Base-by-base conservation (phyloP, 768 basidiomycete genomes). In the Boletus rubropictus region DNA sequence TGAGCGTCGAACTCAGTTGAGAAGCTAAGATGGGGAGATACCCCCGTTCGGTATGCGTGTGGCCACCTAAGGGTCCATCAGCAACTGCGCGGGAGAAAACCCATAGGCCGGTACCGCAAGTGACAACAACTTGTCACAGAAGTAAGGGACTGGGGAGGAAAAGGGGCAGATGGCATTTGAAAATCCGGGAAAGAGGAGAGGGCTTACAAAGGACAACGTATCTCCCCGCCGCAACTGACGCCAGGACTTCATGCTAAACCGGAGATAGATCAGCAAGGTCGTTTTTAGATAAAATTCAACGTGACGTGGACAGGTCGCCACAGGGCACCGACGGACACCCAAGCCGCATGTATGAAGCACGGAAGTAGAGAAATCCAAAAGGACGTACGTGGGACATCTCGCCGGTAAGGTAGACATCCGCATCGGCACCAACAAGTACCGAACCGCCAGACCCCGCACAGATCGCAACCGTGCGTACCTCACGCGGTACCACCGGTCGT, bases 21-120 rank as follows among this genome's bases (percentile, higher is more conserved):
- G 71, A 66, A 32, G 83, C 82, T 27, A 97, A 77, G 20, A 80
- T 70, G 15, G 83, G 79, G 45, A 98, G 83, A 69, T 90, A 97
- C 0, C 91, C 91, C 27, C 94, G 86, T 70, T 98, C 95, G 36
- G 94, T 94, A 68, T 93, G 93, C 14, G 90, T 87, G 68, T 97
- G 95, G 15, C 89, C 89, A 62, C 86, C 88, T 89, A 54, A 32
- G 22, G 48, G 52, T 46, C n/a, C 49, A 25, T 54, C 60, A 53
- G 56, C 53, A 48, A 60, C 51, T 18, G 44, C 46, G 42, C 55
- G 32, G 31, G 40, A 40, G 46, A 15, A 43, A 49, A 37, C 35
- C 44, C 38, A 45, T 35, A 34, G n/a, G 28, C 52, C 60, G 58
- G 56, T 17, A 46, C 48, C 61, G 40, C 41, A 39, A 41, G 49